phyloP scores from a whole-genome alignment of 495 filamentous ascomycete genomes.

The Aspergillus nidulans region DNA sequence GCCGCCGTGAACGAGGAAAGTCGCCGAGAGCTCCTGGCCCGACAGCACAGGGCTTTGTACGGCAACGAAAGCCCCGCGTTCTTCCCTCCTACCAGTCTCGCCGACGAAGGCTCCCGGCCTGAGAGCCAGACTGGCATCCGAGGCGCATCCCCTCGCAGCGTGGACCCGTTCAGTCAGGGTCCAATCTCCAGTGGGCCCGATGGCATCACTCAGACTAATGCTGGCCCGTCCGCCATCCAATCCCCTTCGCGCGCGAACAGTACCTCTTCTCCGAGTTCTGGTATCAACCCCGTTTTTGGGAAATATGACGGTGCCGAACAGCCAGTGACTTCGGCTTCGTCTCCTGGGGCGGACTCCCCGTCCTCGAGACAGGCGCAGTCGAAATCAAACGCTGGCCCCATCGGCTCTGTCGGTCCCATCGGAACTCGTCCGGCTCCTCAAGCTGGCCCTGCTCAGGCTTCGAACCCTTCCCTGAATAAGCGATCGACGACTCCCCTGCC shows the following conservation, averaged over 20 bases:
- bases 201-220: constrained; percentile 30
- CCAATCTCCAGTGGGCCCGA: constrained; percentile 37
- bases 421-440: constrained; percentile 73
- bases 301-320: constrained; percentile 63
- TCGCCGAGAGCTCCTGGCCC: constrained; percentile 90
- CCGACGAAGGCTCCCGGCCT: constrained; percentile 60
- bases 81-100: constrained; percentile 54
- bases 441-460: constrained; percentile 41
- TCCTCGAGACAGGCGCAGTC: constrained; percentile 55
- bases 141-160: constrained; percentile 57
- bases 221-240: constrained; percentile 45
- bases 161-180: constrained; percentile 57
- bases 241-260: constrained; percentile 79
- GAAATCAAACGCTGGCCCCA: constrained; percentile 50
- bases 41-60: constrained; percentile 89
- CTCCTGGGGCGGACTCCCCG: constrained; percentile 84
- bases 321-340: constrained; percentile 83
- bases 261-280: constrained; percentile 70
- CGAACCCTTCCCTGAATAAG: constrained; percentile 71
- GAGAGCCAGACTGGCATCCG: constrained; percentile 53
- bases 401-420: constrained; percentile 80
- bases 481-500: constrained; percentile 85
- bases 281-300: constrained; percentile 56
- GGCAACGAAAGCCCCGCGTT: constrained; percentile 65
- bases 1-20: constrained; percentile 91